Conservation (phyloP, 371 early-diverging fungal genomes). For the Smittium mucronatum region DNA sequence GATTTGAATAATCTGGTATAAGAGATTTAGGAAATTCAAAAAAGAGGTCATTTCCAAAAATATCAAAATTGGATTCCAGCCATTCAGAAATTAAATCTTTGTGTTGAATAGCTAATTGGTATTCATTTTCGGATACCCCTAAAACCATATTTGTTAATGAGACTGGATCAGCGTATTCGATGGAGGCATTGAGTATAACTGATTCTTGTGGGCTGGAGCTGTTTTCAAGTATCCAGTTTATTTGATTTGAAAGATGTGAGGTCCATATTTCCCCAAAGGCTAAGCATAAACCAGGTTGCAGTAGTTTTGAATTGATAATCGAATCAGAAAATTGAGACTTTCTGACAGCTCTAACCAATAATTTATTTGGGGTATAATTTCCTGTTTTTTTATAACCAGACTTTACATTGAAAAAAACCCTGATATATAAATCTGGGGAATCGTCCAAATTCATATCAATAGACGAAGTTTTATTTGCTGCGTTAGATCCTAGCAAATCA, state of each 20-base stretch:
- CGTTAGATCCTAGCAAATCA: neutral
- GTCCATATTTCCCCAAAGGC: neutral
- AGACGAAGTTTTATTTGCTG: neutral
- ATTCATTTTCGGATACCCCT: constrained; percentile 19
- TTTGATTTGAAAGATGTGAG: neutral
- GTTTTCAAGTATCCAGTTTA: neutral
- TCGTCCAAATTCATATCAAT: neutral
- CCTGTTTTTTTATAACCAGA: neutral
- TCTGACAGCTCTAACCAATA: neutral
- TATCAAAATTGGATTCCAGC: neutral
- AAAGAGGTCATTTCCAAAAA: constrained; percentile 3
- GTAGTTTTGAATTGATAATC: neutral
- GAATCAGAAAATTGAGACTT: constrained; percentile 9
- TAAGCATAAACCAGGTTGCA: neutral
- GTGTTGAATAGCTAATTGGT: constrained; percentile 14
- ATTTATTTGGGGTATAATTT: neutral
- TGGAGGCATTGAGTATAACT: neutral
- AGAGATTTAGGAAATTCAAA: neutral
- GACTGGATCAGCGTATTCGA: constrained; percentile 20
- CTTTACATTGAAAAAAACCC: neutral
- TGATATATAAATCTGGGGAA: neutral
- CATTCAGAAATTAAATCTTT: constrained; percentile 16
- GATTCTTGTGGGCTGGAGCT: neutral
- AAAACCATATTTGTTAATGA: constrained; percentile 22
- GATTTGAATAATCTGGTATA: constrained; percentile 6